Evolutionary conservation across 2,329 filamentous ascomycete genomes (phyloP).

Genomic region (Neurospora crassa): DNA sequence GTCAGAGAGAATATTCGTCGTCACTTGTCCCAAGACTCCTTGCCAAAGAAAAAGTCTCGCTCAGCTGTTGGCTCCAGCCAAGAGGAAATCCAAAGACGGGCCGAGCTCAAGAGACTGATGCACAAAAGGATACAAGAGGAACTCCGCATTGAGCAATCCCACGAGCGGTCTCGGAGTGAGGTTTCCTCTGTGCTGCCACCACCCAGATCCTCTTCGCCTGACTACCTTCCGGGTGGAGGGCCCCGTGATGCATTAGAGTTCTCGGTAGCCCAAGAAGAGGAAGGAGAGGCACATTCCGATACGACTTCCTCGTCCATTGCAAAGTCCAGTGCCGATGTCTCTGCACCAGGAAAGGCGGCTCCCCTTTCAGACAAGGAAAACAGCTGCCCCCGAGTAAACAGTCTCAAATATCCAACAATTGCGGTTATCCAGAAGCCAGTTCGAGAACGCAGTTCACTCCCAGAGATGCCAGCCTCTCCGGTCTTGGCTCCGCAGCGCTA

Average conservation of each 20-base stretch:
- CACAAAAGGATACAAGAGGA: constrained; percentile 50
- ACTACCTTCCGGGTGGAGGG: constrained; percentile 28
- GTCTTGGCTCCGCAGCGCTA: constrained; percentile 8
- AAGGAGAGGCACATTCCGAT: constrained; percentile 2
- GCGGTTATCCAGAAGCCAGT: neutral
- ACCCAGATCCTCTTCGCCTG: constrained; percentile 17
- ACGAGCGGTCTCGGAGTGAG: constrained; percentile 23
- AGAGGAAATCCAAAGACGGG: constrained; percentile 44
- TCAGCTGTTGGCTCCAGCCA: constrained; percentile 36
- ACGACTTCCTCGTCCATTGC: neutral
- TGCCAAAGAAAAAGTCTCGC: constrained; percentile 29
- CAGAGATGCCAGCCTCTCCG: constrained; percentile 11
- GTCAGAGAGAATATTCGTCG: constrained; percentile 36
- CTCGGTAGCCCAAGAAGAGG: constrained; percentile 19
- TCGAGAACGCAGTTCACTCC: constrained; percentile 12
- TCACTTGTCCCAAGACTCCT: constrained; percentile 36
- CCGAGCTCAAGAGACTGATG: constrained; percentile 45
- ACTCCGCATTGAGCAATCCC: constrained; percentile 35
- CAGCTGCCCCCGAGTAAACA: constrained; percentile 6
- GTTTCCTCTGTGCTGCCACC: constrained; percentile 3
- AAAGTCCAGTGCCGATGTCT: neutral
- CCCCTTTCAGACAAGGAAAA: neutral
- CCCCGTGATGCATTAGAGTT: constrained; percentile 43
- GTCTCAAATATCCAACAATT: constrained; percentile 4
- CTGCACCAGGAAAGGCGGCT: neutral